These are phyloP conservation scores for Pythium brassicae DNA, from an alignment of 352 stramenopile genomes.

Conservation along the genomic window DNA sequence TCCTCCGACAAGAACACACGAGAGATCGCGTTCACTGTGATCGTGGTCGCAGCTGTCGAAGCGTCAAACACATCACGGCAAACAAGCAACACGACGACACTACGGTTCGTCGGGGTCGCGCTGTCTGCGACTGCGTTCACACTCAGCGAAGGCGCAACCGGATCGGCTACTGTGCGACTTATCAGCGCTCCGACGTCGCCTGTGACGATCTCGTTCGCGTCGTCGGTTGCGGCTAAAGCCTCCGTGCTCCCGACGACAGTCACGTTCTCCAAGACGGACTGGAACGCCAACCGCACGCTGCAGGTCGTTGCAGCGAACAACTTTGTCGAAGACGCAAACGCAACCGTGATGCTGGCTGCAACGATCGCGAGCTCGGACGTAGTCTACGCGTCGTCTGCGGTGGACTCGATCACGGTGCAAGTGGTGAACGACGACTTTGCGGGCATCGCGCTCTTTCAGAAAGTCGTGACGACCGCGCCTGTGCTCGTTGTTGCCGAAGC, in stretches of 20 bases:
- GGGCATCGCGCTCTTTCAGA: slow-evolving; percentile 40
- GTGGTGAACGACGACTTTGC: slow-evolving; percentile 54
- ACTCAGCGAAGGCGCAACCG: slow-evolving; percentile 31
- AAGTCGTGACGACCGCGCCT: slow-evolving; percentile 24
- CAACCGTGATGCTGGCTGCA: slow-evolving; percentile 15
- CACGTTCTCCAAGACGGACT: slow-evolving; percentile 29
- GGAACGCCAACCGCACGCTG: slow-evolving; percentile 25
- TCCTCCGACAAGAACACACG: slow-evolving; percentile 18
- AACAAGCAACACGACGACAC: slow-evolving; percentile 15
- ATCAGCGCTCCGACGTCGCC: slow-evolving; percentile 30
- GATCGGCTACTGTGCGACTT: slow-evolving; percentile 22
- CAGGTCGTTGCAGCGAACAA: slow-evolving; percentile 43
- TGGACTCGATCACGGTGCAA: slow-evolving; percentile 26
- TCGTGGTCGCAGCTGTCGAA: slow-evolving; percentile 25
- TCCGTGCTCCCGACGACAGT: slow-evolving; percentile 16
- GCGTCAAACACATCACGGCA: slow-evolving; percentile 34
- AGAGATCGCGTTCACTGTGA: slow-evolving; percentile 30
- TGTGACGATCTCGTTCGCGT: slow-evolving; percentile 35
- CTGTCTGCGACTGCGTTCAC: slow-evolving; percentile 36
- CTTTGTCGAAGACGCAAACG: slow-evolving; percentile 43
- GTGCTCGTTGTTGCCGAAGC: slow-evolving; percentile 43
- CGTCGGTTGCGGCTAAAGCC: slow-evolving; percentile 23
- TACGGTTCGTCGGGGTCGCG: slow-evolving; percentile 32
- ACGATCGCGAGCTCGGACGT: slow-evolving; percentile 29
- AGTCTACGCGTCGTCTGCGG: slow-evolving; percentile 22